Evolutionary conservation across 225 moss, liverwort and hornwort genomes (phyloP).

Genomic region (Thuidium tamariscinum): DNA sequence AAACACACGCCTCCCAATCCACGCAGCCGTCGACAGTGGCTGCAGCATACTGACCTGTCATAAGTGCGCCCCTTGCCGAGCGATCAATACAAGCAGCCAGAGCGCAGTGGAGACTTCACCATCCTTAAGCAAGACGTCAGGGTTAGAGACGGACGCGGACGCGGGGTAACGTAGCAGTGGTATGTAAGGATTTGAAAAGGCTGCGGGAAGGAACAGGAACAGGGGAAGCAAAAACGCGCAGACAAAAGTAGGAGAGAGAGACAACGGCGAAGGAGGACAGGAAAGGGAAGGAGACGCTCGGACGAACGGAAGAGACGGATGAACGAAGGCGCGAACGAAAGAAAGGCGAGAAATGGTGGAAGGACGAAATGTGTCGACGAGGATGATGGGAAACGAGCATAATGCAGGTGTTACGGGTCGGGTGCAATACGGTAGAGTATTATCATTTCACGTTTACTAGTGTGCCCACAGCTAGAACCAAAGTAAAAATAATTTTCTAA

Average conservation of each 20-base stretch:
- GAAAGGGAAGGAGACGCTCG: not conserved
- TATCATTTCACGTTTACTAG: no score
- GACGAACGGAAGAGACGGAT: not conserved
- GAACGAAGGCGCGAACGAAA: not conserved
- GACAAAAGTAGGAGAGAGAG: not conserved
- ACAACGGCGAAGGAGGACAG: not conserved
- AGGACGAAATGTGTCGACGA: not conserved
- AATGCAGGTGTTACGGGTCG: no score
- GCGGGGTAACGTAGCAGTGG: not conserved
- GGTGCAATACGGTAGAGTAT: no score
- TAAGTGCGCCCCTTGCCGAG: not conserved
- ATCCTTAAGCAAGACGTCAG: not conserved
- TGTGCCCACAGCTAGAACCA: no score
- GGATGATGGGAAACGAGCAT: not conserved
- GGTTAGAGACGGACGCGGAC: not conserved
- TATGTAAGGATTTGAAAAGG: conserved; percentile 2
- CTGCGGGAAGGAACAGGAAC: not conserved
- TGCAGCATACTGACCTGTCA: conserved; percentile 3
- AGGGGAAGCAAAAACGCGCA: not conserved
- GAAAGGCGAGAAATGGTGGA: not conserved
- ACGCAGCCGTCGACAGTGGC: not conserved
- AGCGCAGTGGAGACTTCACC: not conserved
- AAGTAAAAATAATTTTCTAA: no score
- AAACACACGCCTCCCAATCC: not conserved
- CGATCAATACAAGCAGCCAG: not conserved